These are phyloP conservation scores for Hanseniaspora valbyensis DNA, from an alignment of 805 yeast genomes.

Conservation along the genomic window DNA sequence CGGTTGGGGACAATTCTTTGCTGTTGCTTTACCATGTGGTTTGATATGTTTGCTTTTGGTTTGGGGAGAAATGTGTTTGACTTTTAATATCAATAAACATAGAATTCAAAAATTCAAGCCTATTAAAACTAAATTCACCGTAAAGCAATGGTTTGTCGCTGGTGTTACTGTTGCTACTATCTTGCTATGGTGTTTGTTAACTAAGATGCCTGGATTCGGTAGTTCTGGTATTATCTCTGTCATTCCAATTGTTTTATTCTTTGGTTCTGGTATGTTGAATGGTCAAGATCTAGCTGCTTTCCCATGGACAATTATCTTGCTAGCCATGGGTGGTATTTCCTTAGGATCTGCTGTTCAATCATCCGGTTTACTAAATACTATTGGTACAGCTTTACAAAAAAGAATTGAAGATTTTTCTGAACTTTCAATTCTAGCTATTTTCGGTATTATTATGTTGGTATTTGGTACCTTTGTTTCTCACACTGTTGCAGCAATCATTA, in stretches of 20 bases:
- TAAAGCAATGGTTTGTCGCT: slow-evolving; percentile 63
- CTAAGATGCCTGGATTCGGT: slow-evolving; percentile 65
- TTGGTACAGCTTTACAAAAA: slow-evolving; percentile 58
- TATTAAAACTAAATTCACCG: slow-evolving; percentile 55
- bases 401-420: slow-evolving; percentile 51
- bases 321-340: slow-evolving; percentile 97
- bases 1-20: slow-evolving; percentile 88
- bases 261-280: slow-evolving; percentile 76
- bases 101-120: slow-evolving; percentile 38
- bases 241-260: slow-evolving; percentile 72
- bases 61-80: slow-evolving; percentile 56
- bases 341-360: slow-evolving; percentile 89
- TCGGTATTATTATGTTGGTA: slow-evolving; percentile 70
- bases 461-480: slow-evolving; percentile 94
- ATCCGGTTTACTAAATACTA: slow-evolving; percentile 71
- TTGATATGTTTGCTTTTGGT: slow-evolving; percentile 47
- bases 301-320: slow-evolving; percentile 89
- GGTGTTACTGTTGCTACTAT: slow-evolving; percentile 65
- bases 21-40: slow-evolving; percentile 74
- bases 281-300: slow-evolving; percentile 86
- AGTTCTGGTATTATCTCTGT: slow-evolving; percentile 89
- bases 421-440: slow-evolving; percentile 63
- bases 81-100: slow-evolving; percentile 41
- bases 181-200: slow-evolving; percentile 78
- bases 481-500: slow-evolving; percentile 90